phyloP scores from a whole-genome alignment of 164 flowering plant species.

The Macadamia tetraphylla region DNA sequence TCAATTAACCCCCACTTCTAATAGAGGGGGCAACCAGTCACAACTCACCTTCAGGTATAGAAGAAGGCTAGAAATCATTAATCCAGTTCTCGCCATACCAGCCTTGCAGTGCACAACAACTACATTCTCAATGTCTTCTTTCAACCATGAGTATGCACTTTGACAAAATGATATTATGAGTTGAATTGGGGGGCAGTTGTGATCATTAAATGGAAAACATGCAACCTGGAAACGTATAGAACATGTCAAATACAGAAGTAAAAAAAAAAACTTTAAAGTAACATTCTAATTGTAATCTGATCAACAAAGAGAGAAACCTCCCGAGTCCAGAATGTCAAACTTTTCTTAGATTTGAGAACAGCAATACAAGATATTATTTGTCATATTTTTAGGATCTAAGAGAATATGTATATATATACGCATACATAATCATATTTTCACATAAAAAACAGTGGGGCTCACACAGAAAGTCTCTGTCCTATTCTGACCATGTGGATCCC shows the following conservation, averaged over 20 bases:
- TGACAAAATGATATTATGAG: constrained; percentile 84
- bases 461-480: no score
- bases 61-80: constrained; percentile 98
- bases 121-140: constrained; percentile 95
- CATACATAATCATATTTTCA: no score
- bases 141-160: constrained; percentile 97
- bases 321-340: neutral
- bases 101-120: constrained; percentile 98
- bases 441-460: no score
- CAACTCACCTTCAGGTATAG: constrained; percentile 71
- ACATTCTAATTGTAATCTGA: neutral
- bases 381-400: no score
- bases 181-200: constrained; percentile 92
- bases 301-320: constrained; percentile 4
- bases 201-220: constrained; percentile 96
- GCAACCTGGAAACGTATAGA: constrained; percentile 59
- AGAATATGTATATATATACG: no score
- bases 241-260: constrained; percentile 1
- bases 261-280: neutral
- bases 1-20: neutral
- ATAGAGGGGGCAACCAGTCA: neutral
- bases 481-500: no score
- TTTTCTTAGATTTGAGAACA: neutral
- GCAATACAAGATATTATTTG: neutral
- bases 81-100: constrained; percentile 98